phyloP scores from a whole-genome alignment of 2,329 filamentous ascomycete genomes.

The Xylariaceae sp. region DNA sequence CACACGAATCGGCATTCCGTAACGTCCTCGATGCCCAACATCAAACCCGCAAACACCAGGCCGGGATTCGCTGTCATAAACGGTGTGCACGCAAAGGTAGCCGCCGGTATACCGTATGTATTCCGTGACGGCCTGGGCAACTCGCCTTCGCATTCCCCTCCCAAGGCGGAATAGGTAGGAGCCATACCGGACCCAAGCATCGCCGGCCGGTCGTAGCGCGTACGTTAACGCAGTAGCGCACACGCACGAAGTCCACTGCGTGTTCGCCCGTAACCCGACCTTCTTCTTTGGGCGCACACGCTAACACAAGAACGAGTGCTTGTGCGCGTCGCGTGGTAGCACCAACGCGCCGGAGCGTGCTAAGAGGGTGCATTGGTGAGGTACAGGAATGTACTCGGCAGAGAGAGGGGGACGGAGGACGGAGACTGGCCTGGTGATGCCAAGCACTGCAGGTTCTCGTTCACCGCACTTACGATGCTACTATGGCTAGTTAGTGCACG shows the following conservation, averaged over 20 bases:
- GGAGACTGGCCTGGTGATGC: background rate
- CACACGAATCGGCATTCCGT: no score
- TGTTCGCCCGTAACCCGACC: background rate
- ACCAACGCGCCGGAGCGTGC: conserved; percentile 21
- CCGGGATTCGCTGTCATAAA: no score
- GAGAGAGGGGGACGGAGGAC: no score
- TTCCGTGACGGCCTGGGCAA: no score
- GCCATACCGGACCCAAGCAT: no score
- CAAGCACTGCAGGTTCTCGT: background rate
- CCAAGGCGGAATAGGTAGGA: conserved; percentile 7
- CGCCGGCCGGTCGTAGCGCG: background rate
- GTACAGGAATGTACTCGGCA: background rate
- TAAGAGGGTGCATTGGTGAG: background rate
- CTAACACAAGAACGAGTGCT: background rate
- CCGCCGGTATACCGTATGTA: no score
- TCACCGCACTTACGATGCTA: background rate
- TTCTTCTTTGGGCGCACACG: conserved; percentile 3
- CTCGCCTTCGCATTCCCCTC: background rate
- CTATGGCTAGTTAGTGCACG: background rate
- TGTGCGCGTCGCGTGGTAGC: conserved; percentile 17
- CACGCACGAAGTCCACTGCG: background rate
- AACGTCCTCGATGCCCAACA: no score
- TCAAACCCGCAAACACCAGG: no score
- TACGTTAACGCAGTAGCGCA: background rate
- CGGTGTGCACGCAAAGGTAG: no score